Base-by-base conservation (phyloP, 345 rosid species). In the Syzygium oleosum region DNA sequence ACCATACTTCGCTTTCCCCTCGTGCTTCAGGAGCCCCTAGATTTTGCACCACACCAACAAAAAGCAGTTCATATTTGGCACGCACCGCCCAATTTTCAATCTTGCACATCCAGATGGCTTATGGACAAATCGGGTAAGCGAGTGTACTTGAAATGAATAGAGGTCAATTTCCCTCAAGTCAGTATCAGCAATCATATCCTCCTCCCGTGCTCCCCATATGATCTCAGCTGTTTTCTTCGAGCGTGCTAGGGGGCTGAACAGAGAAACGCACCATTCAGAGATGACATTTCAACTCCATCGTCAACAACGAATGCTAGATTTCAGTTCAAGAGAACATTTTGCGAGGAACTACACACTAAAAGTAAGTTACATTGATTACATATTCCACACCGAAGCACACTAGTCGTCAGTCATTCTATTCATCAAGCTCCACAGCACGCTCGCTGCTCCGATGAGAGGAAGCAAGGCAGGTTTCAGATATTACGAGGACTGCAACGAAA, bases 151-250 rank as follows among this genome's bases (percentile, higher is more conserved):
- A 89, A 97, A 97, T 31, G 99, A 97, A 89, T 97, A 96, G 5
- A 97, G 95, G 80, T 97, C 99, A 25, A 97, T 97, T 91, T 97
- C 99, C 91, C 99, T 93, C 88, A 97, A 91, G 85, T 97, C 96
- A 53, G 87, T 91, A 5, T 96, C 95, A 0, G 94, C 91, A 61
- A 96, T 85, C 29, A 95, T 93, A 88, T 95, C 95, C 80, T 92
- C 94, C 63, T 92, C 87, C 25, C 98, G 95, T 80, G 84, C 55
- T 25, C 94, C 98, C 98, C 99, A 95, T 86, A 95, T 96, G 91
- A 97, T 95, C 86, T 95, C 96, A 78, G 99, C 97, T 52, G 99
- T 95, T 90, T 92, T 90, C 93, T 94, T 96, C 29, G 98, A 97
- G 87, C 99, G 94, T 91, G 68, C 89, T 88, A 97, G 89, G 5